phyloP scores from a whole-genome alignment of 1,284 basidiomycete genomes.

The Fomitopsis pinicola region DNA sequence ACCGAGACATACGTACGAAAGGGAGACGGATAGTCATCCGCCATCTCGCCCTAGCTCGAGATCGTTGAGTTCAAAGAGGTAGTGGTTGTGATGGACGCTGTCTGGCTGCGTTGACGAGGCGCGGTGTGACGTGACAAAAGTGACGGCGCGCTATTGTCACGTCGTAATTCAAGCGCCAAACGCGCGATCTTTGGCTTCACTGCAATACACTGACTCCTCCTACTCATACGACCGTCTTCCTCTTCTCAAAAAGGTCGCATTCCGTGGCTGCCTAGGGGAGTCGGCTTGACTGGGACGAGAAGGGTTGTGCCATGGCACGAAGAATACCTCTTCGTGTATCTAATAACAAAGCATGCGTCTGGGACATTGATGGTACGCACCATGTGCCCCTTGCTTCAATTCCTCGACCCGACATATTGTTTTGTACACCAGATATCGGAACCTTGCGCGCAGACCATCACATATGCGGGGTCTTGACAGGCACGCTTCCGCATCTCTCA shows the following conservation, averaged over 20 bases:
- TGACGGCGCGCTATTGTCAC: too few species aligned
- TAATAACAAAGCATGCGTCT: conserved; percentile 70
- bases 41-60: conserved; percentile 37
- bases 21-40: conserved; percentile 77
- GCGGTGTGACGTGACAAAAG: not conserved
- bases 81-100: not conserved
- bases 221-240: too few species aligned
- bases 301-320: not conserved
- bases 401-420: conserved; percentile 3
- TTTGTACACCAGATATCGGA: conserved; percentile 61
- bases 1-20: conserved; percentile 60
- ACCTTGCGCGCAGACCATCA: conserved; percentile 74
- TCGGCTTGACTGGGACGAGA: too few species aligned
- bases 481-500: conserved; percentile 90
- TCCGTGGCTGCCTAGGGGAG: too few species aligned
- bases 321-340: conserved; percentile 49
- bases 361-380: conserved; percentile 68
- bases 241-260: too few species aligned
- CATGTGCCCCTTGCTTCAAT: not conserved
- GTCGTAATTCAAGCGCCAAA: too few species aligned
- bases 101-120: not conserved
- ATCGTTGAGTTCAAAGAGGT: not conserved
- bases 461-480: conserved; percentile 82
- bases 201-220: too few species aligned
- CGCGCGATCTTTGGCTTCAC: too few species aligned